These are phyloP conservation scores for Backusella liffmaniae DNA, from an alignment of 192 early-diverging fungal species.

Conservation along the genomic window DNA sequence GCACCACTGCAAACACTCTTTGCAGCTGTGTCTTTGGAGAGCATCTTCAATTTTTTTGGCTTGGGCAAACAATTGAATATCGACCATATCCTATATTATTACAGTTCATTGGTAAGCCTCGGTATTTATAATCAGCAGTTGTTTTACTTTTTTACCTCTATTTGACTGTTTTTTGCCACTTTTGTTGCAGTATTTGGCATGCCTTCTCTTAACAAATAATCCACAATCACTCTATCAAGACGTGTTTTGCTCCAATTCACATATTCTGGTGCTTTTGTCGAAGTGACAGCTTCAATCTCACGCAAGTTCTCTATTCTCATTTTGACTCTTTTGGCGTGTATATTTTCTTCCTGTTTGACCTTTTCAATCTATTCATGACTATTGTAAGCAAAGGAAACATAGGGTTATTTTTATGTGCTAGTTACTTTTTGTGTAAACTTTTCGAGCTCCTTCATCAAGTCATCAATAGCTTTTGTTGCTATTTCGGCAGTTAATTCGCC, in stretches of 20 bases:
- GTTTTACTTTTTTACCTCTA: conserved; percentile 51
- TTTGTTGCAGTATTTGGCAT: conserved; percentile 71
- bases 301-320: conserved; percentile 75
- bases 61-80: conserved; percentile 88
- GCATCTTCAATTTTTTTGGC: conserved; percentile 79
- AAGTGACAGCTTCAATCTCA: conserved; percentile 64
- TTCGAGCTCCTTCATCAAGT: conserved; percentile 61
- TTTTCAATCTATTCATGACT: conserved; percentile 51
- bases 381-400: neutral
- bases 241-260: conserved; percentile 83
- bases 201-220: conserved; percentile 93
- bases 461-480: conserved; percentile 58
- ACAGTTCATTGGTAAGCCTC: neutral
- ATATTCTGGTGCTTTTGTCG: conserved; percentile 69
- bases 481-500: conserved; percentile 49
- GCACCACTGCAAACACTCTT: conserved; percentile 92
- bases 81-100: conserved; percentile 70
- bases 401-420: neutral
- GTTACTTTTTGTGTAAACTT: conserved; percentile 73
- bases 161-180: conserved; percentile 58
- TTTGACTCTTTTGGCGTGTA: conserved; percentile 68
- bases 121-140: neutral
- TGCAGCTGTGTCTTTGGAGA: conserved; percentile 74
- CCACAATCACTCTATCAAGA: conserved; percentile 86
- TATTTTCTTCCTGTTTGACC: conserved; percentile 73